These are phyloP conservation scores for Suillus lakei DNA, from an alignment of 768 basidiomycete genomes.

Conservation along the genomic window DNA sequence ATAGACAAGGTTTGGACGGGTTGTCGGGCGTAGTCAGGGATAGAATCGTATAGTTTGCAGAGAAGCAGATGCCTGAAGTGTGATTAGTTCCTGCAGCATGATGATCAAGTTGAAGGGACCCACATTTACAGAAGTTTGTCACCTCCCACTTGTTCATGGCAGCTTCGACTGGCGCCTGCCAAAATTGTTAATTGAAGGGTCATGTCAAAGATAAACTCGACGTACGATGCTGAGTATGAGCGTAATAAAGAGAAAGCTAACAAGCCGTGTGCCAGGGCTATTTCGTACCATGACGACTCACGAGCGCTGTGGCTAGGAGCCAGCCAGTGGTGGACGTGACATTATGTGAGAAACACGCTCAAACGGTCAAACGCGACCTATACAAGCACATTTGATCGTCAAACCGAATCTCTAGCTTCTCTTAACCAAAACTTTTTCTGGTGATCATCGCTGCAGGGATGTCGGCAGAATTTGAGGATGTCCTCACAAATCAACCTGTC, in stretches of 20 bases:
- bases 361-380: conserved; percentile 5
- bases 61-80: conserved; percentile 85
- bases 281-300: conserved; percentile 2
- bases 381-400: conserved; percentile 4
- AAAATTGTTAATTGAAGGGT: conserved; percentile 15
- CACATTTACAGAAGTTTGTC: conserved; percentile 92
- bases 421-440: conserved; percentile 7
- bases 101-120: conserved; percentile 16
- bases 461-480: conserved; percentile 90
- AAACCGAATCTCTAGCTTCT: not conserved
- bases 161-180: conserved; percentile 45
- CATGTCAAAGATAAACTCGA: conserved; percentile 16
- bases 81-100: conserved; percentile 4
- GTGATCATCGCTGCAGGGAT: conserved; percentile 42
- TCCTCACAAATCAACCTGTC: conserved; percentile 97
- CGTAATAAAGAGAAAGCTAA: conserved; percentile 19
- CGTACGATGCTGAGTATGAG: conserved; percentile 28
- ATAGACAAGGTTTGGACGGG: conserved; percentile 87
- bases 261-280: not conserved
- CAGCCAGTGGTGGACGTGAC: not conserved
- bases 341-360: conserved; percentile 10
- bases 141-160: conserved; percentile 81
- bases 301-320: not conserved
- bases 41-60: conserved; percentile 84
- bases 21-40: conserved; percentile 81